phyloP scores from a whole-genome alignment of 1,284 basidiomycete species.

The Xerocomus nothofagi region DNA sequence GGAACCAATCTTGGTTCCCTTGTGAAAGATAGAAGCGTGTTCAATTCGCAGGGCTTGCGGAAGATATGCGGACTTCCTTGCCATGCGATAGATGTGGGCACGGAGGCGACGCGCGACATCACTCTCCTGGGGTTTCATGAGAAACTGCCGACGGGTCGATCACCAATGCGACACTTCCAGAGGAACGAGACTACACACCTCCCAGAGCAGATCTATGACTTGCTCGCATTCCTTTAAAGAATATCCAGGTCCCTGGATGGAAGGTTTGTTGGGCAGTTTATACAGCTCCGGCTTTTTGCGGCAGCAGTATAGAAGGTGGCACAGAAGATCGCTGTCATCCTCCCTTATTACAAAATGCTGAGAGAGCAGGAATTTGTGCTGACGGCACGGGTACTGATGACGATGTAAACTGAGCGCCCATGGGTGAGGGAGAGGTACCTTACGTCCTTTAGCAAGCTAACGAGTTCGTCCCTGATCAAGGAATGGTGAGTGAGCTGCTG shows the following conservation, averaged over 20 bases:
- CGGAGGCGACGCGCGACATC: constrained; percentile 16
- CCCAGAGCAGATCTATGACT: constrained; percentile 28
- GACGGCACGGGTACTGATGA: constrained; percentile 15
- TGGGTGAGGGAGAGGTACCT: neutral
- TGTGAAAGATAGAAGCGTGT: neutral
- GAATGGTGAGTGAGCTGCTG: constrained; percentile 21
- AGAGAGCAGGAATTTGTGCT: constrained; percentile 9
- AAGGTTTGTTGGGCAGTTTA: constrained; percentile 1
- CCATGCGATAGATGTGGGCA: constrained; percentile 29
- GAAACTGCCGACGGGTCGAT: constrained; percentile 13
- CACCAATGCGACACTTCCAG: neutral
- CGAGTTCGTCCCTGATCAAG: constrained; percentile 15
- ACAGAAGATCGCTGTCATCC: constrained; percentile 21
- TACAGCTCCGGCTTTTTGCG: constrained; percentile 19
- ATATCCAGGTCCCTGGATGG: neutral
- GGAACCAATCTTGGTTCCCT: neutral
- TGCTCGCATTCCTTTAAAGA: constrained; percentile 12
- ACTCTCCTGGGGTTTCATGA: constrained; percentile 1
- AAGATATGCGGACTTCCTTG: constrained; percentile 31
- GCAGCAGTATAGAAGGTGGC: constrained; percentile 25
- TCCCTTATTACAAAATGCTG: constrained; percentile 7
- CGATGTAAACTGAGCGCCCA: neutral
- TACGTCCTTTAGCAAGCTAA: constrained; percentile 12
- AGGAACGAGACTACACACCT: constrained; percentile 13
- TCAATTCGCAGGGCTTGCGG: constrained; percentile 20